Conservation (phyloP, 2,329 filamentous ascomycete species). For the Hymenoscyphus infarciens region DNA sequence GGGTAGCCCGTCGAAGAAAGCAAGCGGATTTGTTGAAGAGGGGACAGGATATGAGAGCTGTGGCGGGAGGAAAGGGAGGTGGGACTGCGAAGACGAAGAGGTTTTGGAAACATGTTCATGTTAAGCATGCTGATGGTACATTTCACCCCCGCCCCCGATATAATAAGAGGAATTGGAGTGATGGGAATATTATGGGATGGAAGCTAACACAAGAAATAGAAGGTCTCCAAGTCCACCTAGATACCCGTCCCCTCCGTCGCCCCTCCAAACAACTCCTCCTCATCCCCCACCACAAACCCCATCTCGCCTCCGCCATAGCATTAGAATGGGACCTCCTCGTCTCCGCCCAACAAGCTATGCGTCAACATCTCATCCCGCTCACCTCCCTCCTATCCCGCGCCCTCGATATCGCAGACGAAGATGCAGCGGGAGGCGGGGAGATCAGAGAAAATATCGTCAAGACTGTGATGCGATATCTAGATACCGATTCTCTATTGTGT, state of each 20-base stretch:
- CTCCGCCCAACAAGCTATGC: conserved; percentile 77
- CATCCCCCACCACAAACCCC: conserved; percentile 70
- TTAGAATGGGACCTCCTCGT: conserved; percentile 89
- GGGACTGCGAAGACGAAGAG: conserved; percentile 55
- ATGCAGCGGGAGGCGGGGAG: conserved; percentile 44
- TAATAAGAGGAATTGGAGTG: too few species aligned
- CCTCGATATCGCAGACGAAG: conserved; percentile 72
- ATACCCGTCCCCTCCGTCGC: conserved; percentile 74
- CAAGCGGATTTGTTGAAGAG: conserved; percentile 54
- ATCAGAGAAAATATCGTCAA: conserved; percentile 62
- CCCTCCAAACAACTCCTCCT: conserved; percentile 69
- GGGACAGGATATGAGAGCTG: conserved; percentile 46
- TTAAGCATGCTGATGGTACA: conserved; percentile 65
- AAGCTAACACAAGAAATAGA: conserved; percentile 24
- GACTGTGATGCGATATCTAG: conserved; percentile 77
- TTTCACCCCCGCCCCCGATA: too few species aligned
- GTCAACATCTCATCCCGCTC: conserved; percentile 83
- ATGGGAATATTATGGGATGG: too few species aligned
- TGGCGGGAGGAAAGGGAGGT: conserved; percentile 37
- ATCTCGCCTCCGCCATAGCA: conserved; percentile 81
- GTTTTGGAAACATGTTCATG: conserved; percentile 84
- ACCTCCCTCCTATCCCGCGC: conserved; percentile 83
- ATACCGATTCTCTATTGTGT: conserved; percentile 90
- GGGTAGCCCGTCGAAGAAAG: conserved; percentile 48
- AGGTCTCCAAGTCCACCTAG: conserved; percentile 62